Base-by-base conservation (phyloP, 305 asterid genomes). In the Fraxinus dipetala region DNA sequence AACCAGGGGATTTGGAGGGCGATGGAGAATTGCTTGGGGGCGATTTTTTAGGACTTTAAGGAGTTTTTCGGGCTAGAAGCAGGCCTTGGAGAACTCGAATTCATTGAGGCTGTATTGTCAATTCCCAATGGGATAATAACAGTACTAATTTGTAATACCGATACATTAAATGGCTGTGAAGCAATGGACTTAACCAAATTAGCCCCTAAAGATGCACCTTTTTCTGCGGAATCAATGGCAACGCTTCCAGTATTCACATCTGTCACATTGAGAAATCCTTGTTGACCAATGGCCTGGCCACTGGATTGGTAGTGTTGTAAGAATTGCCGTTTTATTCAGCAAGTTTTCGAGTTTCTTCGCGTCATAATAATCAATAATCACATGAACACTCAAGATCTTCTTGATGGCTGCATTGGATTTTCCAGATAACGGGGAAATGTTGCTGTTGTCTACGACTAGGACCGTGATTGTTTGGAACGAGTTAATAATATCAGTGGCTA, bases 331-430 rank as follows among this genome's bases (percentile, higher is more conserved):
- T 48, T 56, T 80, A 16, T 86, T 80, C 0, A 83, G 76, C 14
- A 90, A 77, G 3, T 77, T 78, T 28, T 86, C 87, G 6, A 94
- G 80, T 20, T 86, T 91, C 0, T 74, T 40, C 1, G 82, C 75
- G 1, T 92, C 98, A 1, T 43, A 93, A 61, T 92, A 94, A 61
- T 92, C 97, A 0, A 93, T 91, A 78, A 93, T 22, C 40, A 89
- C 87, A 32, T 93, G 98, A 0, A 88, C 81, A n/a, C 91, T 82
- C 76, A 91, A 54, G 14, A 93, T 85, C 32, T 79, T 79, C 31
- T 84, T 83, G 24, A 90, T 36, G 40, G 73, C 85, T 0, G 83
- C 80, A 0, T 36, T 0, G 0, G 94, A 9, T 77, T 78, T 88
- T 0, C 88, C 87, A 0, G 91, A 76, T 5, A 91, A 31, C 0